These are phyloP conservation scores for Boletales sp. DNA, from an alignment of 768 basidiomycete genomes.

Conservation along the genomic window DNA sequence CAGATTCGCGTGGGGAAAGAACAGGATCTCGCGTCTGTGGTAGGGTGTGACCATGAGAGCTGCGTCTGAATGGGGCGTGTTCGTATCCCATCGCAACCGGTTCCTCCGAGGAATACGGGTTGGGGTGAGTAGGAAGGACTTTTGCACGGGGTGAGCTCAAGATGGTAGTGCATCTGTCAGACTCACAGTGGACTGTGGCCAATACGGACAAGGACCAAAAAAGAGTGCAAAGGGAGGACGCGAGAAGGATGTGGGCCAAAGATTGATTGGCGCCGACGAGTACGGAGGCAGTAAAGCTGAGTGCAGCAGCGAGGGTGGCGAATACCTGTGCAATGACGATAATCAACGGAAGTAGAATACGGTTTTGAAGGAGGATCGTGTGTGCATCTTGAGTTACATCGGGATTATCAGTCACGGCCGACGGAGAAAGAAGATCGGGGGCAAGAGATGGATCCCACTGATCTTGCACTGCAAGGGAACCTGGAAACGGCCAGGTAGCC, in stretches of 20 bases:
- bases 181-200: constrained; percentile 23
- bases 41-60: neutral
- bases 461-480: constrained; percentile 20
- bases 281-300: constrained; percentile 15
- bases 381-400: neutral
- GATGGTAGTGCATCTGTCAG: neutral
- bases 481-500: constrained; percentile 32
- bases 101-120: constrained; percentile 9
- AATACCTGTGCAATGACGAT: constrained; percentile 20
- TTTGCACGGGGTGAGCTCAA: constrained; percentile 5
- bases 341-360: constrained; percentile 6
- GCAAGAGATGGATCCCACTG: neutral
- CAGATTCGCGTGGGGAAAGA: constrained; percentile 19
- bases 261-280: constrained; percentile 2
- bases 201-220: constrained; percentile 24
- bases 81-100: neutral
- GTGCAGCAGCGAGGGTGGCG: constrained; percentile 21
- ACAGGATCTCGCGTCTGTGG: constrained; percentile 16
- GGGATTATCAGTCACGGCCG: neutral
- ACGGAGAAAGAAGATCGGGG: constrained; percentile 4
- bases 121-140: constrained; percentile 20
- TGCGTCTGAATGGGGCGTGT: neutral
- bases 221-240: constrained; percentile 16
- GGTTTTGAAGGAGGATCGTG: neutral
- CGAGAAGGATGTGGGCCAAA: constrained; percentile 13